Conservation (phyloP, 2,329 filamentous ascomycete genomes). For the Colletotrichum sp. region DNA sequence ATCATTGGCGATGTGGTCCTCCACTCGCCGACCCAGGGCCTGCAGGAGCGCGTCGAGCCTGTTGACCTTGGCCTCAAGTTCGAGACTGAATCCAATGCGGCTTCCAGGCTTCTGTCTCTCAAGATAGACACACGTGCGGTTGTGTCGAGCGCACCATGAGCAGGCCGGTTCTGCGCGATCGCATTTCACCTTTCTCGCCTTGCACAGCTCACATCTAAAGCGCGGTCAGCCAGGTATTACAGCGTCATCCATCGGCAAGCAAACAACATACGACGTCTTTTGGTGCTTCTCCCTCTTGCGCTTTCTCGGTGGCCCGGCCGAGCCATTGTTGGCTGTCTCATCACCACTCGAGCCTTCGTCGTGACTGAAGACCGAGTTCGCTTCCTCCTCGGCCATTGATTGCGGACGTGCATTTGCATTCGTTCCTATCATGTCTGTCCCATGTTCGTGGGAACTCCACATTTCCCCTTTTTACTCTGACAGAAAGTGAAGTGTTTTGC, state of each 20-base stretch:
- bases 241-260: neutral
- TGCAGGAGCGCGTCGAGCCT: conserved; percentile 54
- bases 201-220: conserved; percentile 47
- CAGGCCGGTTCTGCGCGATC: conserved; percentile 66
- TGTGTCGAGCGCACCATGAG: conserved; percentile 74
- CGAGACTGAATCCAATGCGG: conserved; percentile 65
- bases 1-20: conserved; percentile 44
- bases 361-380: conserved; percentile 38
- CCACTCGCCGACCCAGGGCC: conserved; percentile 45
- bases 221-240: neutral
- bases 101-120: conserved; percentile 74
- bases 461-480: conserved; percentile 22
- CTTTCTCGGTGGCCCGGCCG: conserved; percentile 35
- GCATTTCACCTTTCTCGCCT: conserved; percentile 50
- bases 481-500: conserved; percentile 1
- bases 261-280: conserved; percentile 44
- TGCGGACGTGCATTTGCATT: conserved; percentile 30
- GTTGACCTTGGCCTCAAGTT: conserved; percentile 62
- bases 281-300: conserved; percentile 45
- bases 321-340: conserved; percentile 33
- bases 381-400: conserved; percentile 39
- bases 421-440: conserved; percentile 27
- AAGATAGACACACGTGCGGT: conserved; percentile 70
- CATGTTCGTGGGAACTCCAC: conserved; percentile 32
- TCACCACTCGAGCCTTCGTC: conserved; percentile 43